Base-by-base conservation (phyloP, 495 filamentous ascomycete species). In the Cenococcum geophilum region DNA sequence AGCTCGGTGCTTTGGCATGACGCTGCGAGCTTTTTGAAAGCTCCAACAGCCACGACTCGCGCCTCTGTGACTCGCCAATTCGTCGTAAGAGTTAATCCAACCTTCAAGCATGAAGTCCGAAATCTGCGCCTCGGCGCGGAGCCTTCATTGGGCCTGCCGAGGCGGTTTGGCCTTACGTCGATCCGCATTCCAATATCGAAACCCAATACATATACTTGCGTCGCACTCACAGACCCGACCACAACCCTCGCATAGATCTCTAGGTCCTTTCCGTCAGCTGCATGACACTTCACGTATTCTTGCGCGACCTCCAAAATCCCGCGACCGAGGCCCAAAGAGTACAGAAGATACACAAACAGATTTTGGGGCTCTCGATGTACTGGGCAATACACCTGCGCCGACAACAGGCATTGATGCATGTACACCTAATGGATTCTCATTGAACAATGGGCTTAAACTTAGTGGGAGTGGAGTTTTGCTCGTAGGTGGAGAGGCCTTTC, bases 381-480 rank as follows among this genome's bases (percentile, higher is more conserved):
- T 97, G 8, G 85, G 82, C n/a, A 82, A 82, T 61, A 80, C 86
- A 8, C 86, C 91, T 0, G 75, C 82, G 4, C 93, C 93, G 0
- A 79, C 89, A 0, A 95, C 92, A 0, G 80, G 83, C 0, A 81
- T 98, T n/a, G 91, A 96, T 62, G 82, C 86, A 37, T 91, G 87
- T 68, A 79, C 85, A 22, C 71, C 76, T 52, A 83, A 91, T 62
- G 92, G 92, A 5, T 97, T 97, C 71, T 79, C 84, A 55, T 75
- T 97, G 22, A 85, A 90, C 72, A 95, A 83, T 62, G 89, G 91
- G 1, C 73, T 87, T 1, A 82, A 79, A 68, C 78, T 96, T 16
- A 72, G 72, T 1, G 80, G 79, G 20, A 84, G 88, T 6, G 80
- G 80, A 32, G 89, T 89, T 22, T 67, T 98, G 65, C 76, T 97